These are phyloP conservation scores for Chytriomyces sp. DNA, from an alignment of 192 early-diverging fungal species.

Conservation along the genomic window DNA sequence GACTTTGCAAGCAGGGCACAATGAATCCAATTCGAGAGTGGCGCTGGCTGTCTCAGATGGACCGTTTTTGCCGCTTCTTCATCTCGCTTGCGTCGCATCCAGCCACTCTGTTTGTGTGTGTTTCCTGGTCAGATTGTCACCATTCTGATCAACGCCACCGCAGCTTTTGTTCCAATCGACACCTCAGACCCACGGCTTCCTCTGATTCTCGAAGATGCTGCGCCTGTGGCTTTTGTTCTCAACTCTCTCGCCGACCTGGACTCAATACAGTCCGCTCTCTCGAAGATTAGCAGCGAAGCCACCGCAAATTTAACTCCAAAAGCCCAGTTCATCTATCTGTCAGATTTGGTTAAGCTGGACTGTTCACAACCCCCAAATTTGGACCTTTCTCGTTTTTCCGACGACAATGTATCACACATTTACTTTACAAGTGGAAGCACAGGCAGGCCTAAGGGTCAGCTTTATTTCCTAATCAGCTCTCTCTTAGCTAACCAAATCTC, in stretches of 20 bases:
- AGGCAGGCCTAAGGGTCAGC: slow-evolving; percentile 43
- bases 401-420: slow-evolving; percentile 33
- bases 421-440: slow-evolving; percentile 48
- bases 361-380: slow-evolving; percentile 25
- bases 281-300: neutral
- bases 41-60: slow-evolving; percentile 23
- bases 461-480: neutral
- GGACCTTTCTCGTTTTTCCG: slow-evolving; percentile 1
- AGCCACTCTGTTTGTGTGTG: neutral
- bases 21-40: slow-evolving; percentile 1
- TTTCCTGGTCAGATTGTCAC: neutral
- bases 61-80: slow-evolving; percentile 22
- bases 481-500: neutral
- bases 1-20: neutral
- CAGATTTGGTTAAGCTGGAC: neutral
- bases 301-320: neutral
- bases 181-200: slow-evolving; percentile 42
- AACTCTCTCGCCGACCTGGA: neutral
- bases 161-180: slow-evolving; percentile 47
- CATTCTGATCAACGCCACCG: neutral
- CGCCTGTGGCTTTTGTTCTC: slow-evolving; percentile 27
- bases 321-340: neutral
- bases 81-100: slow-evolving; percentile 14
- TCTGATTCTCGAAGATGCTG: slow-evolving; percentile 43
- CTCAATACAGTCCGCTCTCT: neutral